These are phyloP conservation scores for Phytomonas serpens DNA, from an alignment of 208 protist genomes.

Conservation along the genomic window DNA sequence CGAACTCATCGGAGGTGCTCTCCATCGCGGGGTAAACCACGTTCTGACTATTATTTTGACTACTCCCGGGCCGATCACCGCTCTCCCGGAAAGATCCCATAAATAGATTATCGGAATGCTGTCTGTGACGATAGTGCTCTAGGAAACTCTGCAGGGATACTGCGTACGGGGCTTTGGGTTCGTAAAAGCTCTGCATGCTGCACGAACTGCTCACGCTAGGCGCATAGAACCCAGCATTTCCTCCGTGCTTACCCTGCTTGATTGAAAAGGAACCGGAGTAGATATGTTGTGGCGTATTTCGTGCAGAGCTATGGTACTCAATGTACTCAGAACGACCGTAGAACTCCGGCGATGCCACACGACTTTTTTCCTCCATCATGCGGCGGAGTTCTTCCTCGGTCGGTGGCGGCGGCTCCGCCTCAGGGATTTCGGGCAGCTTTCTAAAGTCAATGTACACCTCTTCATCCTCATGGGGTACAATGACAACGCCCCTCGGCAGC, in stretches of 20 bases:
- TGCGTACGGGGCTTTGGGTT: conserved; percentile 12
- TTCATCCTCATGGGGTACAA: conserved; percentile 25
- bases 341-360: conserved; percentile 38
- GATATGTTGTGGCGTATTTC: conserved; percentile 14
- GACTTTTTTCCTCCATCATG: conserved; percentile 22
- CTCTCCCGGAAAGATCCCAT: conserved; percentile 16
- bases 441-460: conserved; percentile 25
- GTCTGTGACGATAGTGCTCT: background rate
- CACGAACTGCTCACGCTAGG: conserved; percentile 19
- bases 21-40: conserved; percentile 17
- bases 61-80: background rate
- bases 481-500: conserved; percentile 19
- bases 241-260: background rate
- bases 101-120: background rate
- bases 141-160: conserved; percentile 17
- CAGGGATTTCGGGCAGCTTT: conserved; percentile 23
- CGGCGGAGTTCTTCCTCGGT: conserved; percentile 24
- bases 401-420: conserved; percentile 37
- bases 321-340: conserved; percentile 29
- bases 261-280: conserved; percentile 15
- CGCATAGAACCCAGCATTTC: conserved; percentile 6
- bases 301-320: conserved; percentile 13
- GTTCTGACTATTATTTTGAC: background rate
- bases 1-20: conserved; percentile 34
- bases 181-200: background rate